Evolutionary conservation across 2,329 filamentous ascomycete species (phyloP).

Genomic region (Fragosphaeria purpurea): DNA sequence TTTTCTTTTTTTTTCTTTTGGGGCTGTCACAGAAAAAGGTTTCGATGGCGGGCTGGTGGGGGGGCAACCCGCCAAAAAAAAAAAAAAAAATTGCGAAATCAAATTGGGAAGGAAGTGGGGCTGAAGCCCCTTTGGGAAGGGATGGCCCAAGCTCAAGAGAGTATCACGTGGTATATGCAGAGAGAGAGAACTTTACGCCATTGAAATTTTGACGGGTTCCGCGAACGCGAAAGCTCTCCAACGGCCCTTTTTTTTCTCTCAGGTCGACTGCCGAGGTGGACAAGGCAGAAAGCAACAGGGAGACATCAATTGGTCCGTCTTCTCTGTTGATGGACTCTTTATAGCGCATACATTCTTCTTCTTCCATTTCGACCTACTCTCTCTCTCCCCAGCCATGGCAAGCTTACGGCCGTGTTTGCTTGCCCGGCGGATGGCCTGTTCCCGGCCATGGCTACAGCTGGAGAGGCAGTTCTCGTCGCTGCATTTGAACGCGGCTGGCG

Average conservation of each 20-base stretch:
- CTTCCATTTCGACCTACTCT: background rate
- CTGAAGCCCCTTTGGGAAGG: too few species aligned
- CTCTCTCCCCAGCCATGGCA: slow-evolving; percentile 4
- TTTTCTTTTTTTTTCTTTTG: background rate
- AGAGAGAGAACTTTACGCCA: slow-evolving; percentile 1
- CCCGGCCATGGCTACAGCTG: slow-evolving; percentile 6
- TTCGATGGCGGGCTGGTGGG: slow-evolving; percentile 11
- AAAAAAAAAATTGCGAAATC: too few species aligned
- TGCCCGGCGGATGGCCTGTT: background rate
- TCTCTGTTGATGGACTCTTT: too few species aligned
- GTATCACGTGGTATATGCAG: background rate
- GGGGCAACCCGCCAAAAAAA: slow-evolving; percentile 4
- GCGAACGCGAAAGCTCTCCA: too few species aligned
- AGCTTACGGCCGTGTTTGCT: slow-evolving; percentile 10
- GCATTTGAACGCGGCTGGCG: slow-evolving; percentile 1
- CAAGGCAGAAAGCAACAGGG: too few species aligned
- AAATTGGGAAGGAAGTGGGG: too few species aligned
- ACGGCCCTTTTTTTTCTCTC: too few species aligned
- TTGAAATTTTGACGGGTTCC: slow-evolving; percentile 8
- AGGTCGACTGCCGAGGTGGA: too few species aligned
- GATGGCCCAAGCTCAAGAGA: background rate
- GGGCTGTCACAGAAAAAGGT: slow-evolving; percentile 9
- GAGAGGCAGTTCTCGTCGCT: slow-evolving; percentile 10
- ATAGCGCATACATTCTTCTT: too few species aligned
- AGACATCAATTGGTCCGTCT: too few species aligned